These are phyloP conservation scores for Boletus subparvulus DNA, from an alignment of 768 basidiomycete species.

Conservation along the genomic window DNA sequence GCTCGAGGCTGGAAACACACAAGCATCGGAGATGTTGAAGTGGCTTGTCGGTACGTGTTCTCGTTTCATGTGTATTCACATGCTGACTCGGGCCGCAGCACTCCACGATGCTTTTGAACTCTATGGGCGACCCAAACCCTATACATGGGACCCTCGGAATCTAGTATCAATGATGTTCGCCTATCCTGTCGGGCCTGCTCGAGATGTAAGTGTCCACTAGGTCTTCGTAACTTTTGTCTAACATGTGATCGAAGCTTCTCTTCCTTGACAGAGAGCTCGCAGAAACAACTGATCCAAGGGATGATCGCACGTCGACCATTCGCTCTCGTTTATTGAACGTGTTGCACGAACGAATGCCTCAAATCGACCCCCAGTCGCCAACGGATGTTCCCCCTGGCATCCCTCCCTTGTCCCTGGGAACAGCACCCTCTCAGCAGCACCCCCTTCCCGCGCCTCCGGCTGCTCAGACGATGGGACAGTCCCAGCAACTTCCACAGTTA, in stretches of 20 bases:
- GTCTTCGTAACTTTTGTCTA: conserved; percentile 7
- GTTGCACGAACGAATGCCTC: conserved; percentile 62
- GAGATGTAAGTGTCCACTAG: conserved; percentile 59
- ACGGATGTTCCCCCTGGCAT: conserved; percentile 12
- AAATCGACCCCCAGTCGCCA: conserved; percentile 23
- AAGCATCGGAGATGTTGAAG: conserved; percentile 81
- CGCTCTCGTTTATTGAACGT: conserved; percentile 62
- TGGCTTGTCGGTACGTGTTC: conserved; percentile 77
- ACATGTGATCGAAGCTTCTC: conserved; percentile 52
- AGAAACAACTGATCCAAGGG: conserved; percentile 71
- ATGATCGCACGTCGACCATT: conserved; percentile 72
- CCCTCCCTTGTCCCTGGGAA: conserved; percentile 18
- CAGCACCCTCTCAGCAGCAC: conserved; percentile 28
- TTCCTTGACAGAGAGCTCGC: conserved; percentile 87
- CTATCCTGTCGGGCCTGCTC: conserved; percentile 83
- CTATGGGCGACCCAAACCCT: conserved; percentile 83
- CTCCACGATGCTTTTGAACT: conserved; percentile 85
- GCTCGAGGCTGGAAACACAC: conserved; percentile 57
- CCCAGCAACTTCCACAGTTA: conserved; percentile 43
- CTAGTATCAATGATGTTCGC: conserved; percentile 86
- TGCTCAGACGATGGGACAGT: conserved; percentile 8
- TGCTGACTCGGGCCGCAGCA: conserved; percentile 40
- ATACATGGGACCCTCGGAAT: conserved; percentile 90
- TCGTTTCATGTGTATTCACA: background rate
- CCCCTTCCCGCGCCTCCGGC: conserved; percentile 23